Base-by-base conservation (phyloP, 352 stramenopile genomes). In the Phytophthora quininea region DNA sequence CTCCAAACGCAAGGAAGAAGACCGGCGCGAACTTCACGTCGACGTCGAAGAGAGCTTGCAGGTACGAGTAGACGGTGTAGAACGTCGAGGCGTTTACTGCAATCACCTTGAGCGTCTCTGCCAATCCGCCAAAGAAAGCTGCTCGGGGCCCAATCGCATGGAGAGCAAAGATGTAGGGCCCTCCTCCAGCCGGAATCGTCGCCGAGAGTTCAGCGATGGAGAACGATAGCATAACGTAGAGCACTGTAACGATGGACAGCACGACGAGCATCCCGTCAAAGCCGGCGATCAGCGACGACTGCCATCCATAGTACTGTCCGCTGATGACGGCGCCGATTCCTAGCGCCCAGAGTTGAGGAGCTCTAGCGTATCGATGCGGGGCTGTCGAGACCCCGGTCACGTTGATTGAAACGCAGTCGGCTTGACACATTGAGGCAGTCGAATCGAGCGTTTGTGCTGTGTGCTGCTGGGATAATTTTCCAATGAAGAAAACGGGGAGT, bases 281-380 rank as follows among this genome's bases (percentile, higher is more conserved):
- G 15, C 84, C 84, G 4, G 84, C 80, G 46, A 84, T 77, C 9
- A 92, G 69, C 5, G 81, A 73, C 8, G 80, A 73, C 61, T 92
- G 84, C 84, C 84, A 92, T 59, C 84, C 84, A 56, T 86, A 92
- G 60, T 89, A 92, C 52, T 92, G 77, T 33, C 84, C 84, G 40
- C 71, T 80, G 59, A 92, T 86, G 14, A 73, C 65, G 12, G 65
- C 65, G 27, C 65, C 65, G 35, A 73, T 64, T 4, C 65, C 65
- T 6, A 92, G 62, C 14, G 84, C 82, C 82, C 84, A 92, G 38
- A 92, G 69, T 30, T 91, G 84, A 51, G 82, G 82, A 4, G 62
- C 76, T 64, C 71, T 76, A 30, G 84, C 84, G 62, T 88, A 91
- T 59, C 84, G 84, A 49, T 90, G 79, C 30, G 58, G 49, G 3